Conservation (phyloP, 2,329 filamentous ascomycete species). For the Ceratocystis huliohia region DNA sequence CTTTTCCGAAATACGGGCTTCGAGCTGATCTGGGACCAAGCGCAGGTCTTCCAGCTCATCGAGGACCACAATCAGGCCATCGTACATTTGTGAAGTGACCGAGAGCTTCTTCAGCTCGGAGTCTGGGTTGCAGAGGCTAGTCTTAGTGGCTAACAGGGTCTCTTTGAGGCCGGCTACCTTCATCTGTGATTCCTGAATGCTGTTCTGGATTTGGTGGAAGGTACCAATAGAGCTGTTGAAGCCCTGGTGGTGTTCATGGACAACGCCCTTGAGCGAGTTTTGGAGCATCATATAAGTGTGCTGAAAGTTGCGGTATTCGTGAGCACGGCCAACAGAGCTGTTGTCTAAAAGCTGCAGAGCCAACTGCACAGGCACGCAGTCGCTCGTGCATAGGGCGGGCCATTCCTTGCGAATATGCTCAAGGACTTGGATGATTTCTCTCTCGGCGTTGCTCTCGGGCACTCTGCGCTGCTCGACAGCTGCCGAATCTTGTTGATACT, state of each 20-base stretch:
- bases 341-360: slow-evolving; percentile 89
- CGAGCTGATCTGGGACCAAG: slow-evolving; percentile 78
- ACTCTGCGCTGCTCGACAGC: slow-evolving; percentile 11
- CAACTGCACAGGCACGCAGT: slow-evolving; percentile 85
- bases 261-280: slow-evolving; percentile 80
- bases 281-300: slow-evolving; percentile 80
- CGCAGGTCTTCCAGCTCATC: slow-evolving; percentile 79
- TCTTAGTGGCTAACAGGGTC: slow-evolving; percentile 68
- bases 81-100: slow-evolving; percentile 76
- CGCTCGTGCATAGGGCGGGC: slow-evolving; percentile 78
- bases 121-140: slow-evolving; percentile 69
- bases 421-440: slow-evolving; percentile 52
- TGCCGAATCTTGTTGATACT: slow-evolving; percentile 20
- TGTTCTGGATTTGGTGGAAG: slow-evolving; percentile 95
- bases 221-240: slow-evolving; percentile 99
- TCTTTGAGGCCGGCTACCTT: slow-evolving; percentile 72
- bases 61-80: slow-evolving; percentile 73
- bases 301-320: slow-evolving; percentile 75
- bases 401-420: slow-evolving; percentile 79
- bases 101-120: slow-evolving; percentile 86
- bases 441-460: slow-evolving; percentile 39
- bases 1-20: slow-evolving; percentile 92
- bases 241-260: slow-evolving; percentile 96
- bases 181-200: slow-evolving; percentile 77
- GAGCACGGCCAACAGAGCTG: slow-evolving; percentile 82